These are phyloP conservation scores for Fusarium sp. DNA, from an alignment of 2,329 filamentous ascomycete species.

Conservation along the genomic window DNA sequence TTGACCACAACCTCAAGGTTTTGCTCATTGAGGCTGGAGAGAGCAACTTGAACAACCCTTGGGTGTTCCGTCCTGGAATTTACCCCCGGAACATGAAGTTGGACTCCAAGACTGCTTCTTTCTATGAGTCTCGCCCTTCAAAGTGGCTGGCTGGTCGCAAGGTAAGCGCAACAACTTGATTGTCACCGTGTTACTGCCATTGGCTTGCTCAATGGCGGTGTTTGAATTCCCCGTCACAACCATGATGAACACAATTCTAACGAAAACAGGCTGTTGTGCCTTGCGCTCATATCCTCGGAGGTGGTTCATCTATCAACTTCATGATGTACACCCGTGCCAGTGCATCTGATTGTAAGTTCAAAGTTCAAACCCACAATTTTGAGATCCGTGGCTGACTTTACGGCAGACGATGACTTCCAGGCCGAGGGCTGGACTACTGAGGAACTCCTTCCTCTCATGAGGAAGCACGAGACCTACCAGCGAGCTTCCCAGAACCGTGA, in stretches of 20 bases:
- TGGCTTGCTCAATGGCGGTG: background rate
- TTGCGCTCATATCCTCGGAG: constrained; percentile 74
- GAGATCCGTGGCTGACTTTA: background rate
- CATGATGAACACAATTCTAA: background rate
- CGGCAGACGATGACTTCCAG: constrained; percentile 70
- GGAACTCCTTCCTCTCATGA: constrained; percentile 78
- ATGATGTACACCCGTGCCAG: constrained; percentile 61
- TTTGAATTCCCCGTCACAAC: background rate
- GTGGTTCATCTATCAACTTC: constrained; percentile 78
- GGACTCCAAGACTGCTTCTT: constrained; percentile 81
- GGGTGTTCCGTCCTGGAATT: constrained; percentile 77
- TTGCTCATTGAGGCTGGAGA: constrained; percentile 75
- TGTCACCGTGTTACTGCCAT: background rate
- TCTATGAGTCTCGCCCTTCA: constrained; percentile 79
- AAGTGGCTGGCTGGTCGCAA: constrained; percentile 73
- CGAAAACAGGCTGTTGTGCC: constrained; percentile 69
- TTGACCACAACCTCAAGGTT: constrained; percentile 76
- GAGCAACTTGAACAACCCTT: constrained; percentile 79
- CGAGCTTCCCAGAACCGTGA: constrained; percentile 68
- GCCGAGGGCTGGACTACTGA: constrained; percentile 81
- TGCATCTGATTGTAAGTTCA: constrained; percentile 38
- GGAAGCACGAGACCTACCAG: constrained; percentile 82
- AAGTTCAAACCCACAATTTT: background rate
- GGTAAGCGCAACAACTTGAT: background rate
- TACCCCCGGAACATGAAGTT: constrained; percentile 81